Percentiles rank a stretch among this genome's conserved stretches.
These are phyloP conservation scores for Mycena polygramma DNA, from an alignment of 768 basidiomycete genomes.

Conservation along the genomic window DNA sequence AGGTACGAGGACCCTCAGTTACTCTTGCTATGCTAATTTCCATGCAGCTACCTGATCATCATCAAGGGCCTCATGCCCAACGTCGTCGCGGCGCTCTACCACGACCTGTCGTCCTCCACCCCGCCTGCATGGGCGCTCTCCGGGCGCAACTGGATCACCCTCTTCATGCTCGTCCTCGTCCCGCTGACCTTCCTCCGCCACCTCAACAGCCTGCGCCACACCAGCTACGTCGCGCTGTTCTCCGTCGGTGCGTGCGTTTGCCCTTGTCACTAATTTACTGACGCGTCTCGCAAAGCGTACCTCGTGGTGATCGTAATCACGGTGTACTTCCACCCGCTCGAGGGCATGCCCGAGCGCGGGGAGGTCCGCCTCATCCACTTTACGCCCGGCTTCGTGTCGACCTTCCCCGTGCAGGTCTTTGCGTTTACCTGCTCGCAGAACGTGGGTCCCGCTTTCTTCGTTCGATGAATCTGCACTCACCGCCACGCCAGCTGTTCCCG, in stretches of 20 bases:
- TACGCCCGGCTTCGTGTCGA: slow-evolving; percentile 82
- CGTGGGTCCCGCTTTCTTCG: no score
- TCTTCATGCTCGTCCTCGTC: slow-evolving; percentile 81
- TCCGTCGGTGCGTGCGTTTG: slow-evolving; percentile 81
- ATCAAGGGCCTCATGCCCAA: slow-evolving; percentile 94
- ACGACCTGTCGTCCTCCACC: slow-evolving; percentile 76
- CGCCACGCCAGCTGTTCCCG: slow-evolving; percentile 82
- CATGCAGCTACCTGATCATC: slow-evolving; percentile 86
- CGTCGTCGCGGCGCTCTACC: slow-evolving; percentile 87
- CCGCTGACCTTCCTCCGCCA: slow-evolving; percentile 88
- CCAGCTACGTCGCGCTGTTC: slow-evolving; percentile 92
- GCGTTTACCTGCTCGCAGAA: slow-evolving; percentile 95
- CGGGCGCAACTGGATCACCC: slow-evolving; percentile 85
- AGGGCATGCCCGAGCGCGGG: slow-evolving; percentile 73
- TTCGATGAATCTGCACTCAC: no score
- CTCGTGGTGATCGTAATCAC: slow-evolving; percentile 83
- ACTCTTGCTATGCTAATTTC: slow-evolving; percentile 1
- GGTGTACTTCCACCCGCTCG: slow-evolving; percentile 82
- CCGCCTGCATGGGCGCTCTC: slow-evolving; percentile 84
- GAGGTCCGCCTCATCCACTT: slow-evolving; percentile 81
- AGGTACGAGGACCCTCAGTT: slow-evolving; percentile 64
- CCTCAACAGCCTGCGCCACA: slow-evolving; percentile 89
- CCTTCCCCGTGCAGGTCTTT: slow-evolving; percentile 94
- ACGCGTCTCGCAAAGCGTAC: slow-evolving; percentile 68
- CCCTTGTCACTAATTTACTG: not conserved